phyloP scores from a whole-genome alignment of 352 stramenopile species.

The Aphanomyces astaci region DNA sequence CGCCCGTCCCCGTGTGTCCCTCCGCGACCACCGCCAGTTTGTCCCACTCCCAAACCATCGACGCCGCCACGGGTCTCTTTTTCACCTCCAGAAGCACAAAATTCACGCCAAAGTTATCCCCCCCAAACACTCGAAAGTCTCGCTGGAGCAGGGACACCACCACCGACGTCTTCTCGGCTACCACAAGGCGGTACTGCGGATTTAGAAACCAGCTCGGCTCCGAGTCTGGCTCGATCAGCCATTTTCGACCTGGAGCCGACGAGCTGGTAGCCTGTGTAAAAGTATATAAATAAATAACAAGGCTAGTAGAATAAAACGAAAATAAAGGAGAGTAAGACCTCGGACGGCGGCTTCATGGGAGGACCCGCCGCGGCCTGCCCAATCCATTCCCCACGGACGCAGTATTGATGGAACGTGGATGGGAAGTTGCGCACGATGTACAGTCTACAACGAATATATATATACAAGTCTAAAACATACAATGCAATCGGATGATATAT shows the following conservation, averaged over 20 bases:
- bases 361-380: constrained; percentile 33
- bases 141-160: constrained; percentile 77
- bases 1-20: constrained; percentile 33
- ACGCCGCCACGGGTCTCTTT: constrained; percentile 33
- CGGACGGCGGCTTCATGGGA: constrained; percentile 20
- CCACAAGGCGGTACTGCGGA: constrained; percentile 75
- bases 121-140: constrained; percentile 67
- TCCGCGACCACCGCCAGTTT: constrained; percentile 51
- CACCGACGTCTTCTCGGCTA: constrained; percentile 37
- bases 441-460: constrained; percentile 19
- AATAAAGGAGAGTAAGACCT: background rate
- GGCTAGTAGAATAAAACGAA: background rate
- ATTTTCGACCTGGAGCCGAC: constrained; percentile 27
- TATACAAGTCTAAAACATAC: background rate
- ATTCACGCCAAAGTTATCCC: constrained; percentile 81
- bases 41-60: constrained; percentile 69
- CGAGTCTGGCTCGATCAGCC: constrained; percentile 51
- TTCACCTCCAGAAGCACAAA: constrained; percentile 81
- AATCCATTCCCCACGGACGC: constrained; percentile 41
- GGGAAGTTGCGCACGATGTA: constrained; percentile 47
- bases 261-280: background rate
- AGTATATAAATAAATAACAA: background rate
- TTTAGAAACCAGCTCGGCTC: constrained; percentile 89
- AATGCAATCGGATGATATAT: no score
- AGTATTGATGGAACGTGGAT: constrained; percentile 46